phyloP scores from a whole-genome alignment of 2,329 filamentous ascomycete genomes.

The Fusarium camptoceras region DNA sequence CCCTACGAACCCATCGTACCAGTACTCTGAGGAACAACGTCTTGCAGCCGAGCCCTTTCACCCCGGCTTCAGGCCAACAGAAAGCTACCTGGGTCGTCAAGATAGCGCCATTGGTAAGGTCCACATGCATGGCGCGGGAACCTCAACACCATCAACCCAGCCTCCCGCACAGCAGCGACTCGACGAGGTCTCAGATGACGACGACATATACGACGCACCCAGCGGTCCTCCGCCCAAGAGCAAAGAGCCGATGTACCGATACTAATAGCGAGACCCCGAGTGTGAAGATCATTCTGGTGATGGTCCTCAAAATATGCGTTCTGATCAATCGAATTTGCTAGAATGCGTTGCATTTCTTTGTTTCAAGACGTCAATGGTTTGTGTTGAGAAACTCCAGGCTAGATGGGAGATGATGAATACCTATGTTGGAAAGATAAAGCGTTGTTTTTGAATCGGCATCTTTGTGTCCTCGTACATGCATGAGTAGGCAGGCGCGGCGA shows the following conservation, averaged over 20 bases:
- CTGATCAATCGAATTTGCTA: neutral
- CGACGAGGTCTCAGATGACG: slow-evolving; percentile 50
- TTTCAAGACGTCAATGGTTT: neutral
- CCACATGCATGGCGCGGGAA: slow-evolving; percentile 56
- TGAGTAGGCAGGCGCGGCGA: slow-evolving; percentile 42
- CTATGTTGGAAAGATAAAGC: slow-evolving; percentile 21
- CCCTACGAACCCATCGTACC: slow-evolving; percentile 27
- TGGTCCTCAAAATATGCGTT: neutral
- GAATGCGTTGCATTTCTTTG: slow-evolving; percentile 2
- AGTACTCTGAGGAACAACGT: slow-evolving; percentile 40
- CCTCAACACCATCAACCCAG: slow-evolving; percentile 30
- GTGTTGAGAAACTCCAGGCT: neutral
- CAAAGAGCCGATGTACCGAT: slow-evolving; percentile 54
- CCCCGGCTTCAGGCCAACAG: slow-evolving; percentile 50
- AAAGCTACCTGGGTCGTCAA: slow-evolving; percentile 50
- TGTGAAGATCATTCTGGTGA: neutral
- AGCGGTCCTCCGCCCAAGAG: slow-evolving; percentile 50
- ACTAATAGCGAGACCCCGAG: slow-evolving; percentile 35
- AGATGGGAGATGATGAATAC: neutral
- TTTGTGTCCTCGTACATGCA: slow-evolving; percentile 34
- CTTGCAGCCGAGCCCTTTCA: slow-evolving; percentile 55
- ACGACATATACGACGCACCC: slow-evolving; percentile 55
- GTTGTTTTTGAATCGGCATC: slow-evolving; percentile 28
- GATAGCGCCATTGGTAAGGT: slow-evolving; percentile 57
- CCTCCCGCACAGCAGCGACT: slow-evolving; percentile 33